Base-by-base conservation (phyloP, 768 basidiomycete genomes). In the Tulasnella sp. region DNA sequence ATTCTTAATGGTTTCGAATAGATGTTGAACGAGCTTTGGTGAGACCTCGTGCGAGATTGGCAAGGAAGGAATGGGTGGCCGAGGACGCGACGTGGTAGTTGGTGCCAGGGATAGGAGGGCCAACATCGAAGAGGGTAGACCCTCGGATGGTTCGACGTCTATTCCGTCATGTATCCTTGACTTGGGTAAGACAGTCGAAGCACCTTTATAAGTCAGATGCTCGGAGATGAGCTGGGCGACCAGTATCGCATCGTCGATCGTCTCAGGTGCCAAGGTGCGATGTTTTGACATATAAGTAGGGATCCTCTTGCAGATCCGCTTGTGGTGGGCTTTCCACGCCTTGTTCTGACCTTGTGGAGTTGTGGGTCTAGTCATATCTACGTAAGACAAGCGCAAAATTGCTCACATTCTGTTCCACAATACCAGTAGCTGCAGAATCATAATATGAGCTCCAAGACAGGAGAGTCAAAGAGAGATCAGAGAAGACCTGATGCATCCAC, bases 301-400 rank as follows among this genome's bases (percentile, higher is more conserved):
- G 62, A 79, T 73, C 2, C 60, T 63, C 66, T 79, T 85, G 78
- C 87, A 91, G n/a, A 87, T 73, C 31, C 75, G 77, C 62, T 75
- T 80, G 67, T 91, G 87, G 65, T 79, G 76, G 0, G 72, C 64
- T 41, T 75, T 75, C 87, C 87, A 90, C 55, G 87, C 80, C 31
- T 66, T 49, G n/a, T 59, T 70, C 67, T 91, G 87, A 70, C 87
- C 87, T 89, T 66, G 11, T 29, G 29, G 63, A 22, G n/a, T n/a
- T n/a, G n/a, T n/a, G n/a, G n/a, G n/a, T n/a, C n/a, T n/a, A n/a
- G n/a, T n/a, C n/a, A n/a, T 52, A 53, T 65, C 79, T 69, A 68
- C 12, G 34, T 9, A n/a, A n/a, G n/a, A n/a, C n/a, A n/a, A n/a
- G n/a, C n/a, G n/a, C n/a, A n/a, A n/a, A n/a, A n/a, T n/a, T 31